These are phyloP conservation scores for Ceratocystis diversiconidia DNA, from an alignment of 2,329 filamentous ascomycete species.

Conservation along the genomic window DNA sequence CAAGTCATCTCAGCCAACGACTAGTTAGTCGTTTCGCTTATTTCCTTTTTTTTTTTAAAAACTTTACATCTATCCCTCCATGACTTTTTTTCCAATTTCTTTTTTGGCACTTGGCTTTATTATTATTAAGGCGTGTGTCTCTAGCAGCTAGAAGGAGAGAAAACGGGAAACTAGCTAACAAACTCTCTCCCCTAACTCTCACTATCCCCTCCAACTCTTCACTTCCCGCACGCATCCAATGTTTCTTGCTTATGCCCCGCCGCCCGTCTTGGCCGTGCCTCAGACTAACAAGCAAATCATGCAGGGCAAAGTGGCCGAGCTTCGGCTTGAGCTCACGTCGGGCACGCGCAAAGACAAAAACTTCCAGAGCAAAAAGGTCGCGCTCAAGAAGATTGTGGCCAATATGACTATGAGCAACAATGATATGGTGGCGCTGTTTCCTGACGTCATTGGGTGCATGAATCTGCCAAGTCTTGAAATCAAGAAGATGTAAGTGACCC, in stretches of 20 bases:
- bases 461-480: slow-evolving; percentile 87
- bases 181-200: no score
- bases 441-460: slow-evolving; percentile 93
- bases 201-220: neutral
- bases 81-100: no score
- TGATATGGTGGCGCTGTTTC: slow-evolving; percentile 95
- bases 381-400: slow-evolving; percentile 97
- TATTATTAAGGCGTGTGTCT: no score
- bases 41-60: neutral
- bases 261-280: slow-evolving; percentile 23
- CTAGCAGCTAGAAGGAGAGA: no score
- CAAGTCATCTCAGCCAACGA: neutral
- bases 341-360: slow-evolving; percentile 98
- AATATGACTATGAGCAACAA: slow-evolving; percentile 99
- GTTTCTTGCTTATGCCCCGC: slow-evolving; percentile 40
- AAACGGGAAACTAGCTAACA: no score
- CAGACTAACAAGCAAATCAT: slow-evolving; percentile 27
- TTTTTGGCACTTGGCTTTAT: no score
- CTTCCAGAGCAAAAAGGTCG: slow-evolving; percentile 86
- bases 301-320: slow-evolving; percentile 97
- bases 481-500: slow-evolving; percentile 78
- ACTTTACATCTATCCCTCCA: neutral
- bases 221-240: slow-evolving; percentile 24
- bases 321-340: slow-evolving; percentile 75
- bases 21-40: slow-evolving; percentile 1